phyloP scores from a whole-genome alignment of 257 asterid species.

The Primulina eburnea region DNA sequence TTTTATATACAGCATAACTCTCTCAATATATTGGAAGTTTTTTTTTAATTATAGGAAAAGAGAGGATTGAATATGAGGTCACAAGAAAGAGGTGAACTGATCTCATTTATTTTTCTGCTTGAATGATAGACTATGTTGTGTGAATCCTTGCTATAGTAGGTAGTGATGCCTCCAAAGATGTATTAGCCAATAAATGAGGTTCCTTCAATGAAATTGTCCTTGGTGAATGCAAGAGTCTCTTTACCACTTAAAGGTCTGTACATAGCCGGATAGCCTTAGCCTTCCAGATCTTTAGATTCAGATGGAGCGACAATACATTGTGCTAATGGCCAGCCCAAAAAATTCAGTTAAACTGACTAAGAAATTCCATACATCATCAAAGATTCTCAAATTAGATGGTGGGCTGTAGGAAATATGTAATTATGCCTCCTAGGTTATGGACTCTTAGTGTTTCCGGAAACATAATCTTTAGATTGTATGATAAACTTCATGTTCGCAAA shows the following conservation, averaged over 20 bases:
- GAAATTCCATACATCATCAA: no score
- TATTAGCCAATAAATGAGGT: background rate
- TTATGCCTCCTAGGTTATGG: background rate
- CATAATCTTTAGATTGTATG: background rate
- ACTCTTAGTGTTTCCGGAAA: background rate
- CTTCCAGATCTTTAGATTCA: background rate
- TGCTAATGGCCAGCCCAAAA: background rate
- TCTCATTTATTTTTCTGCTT: background rate
- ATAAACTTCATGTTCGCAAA: background rate
- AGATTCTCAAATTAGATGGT: background rate
- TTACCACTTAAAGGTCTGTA: background rate
- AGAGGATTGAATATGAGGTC: background rate
- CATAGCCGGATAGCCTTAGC: background rate
- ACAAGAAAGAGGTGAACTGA: background rate
- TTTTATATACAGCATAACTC: no score
- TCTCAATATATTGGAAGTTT: background rate
- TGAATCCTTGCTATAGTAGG: no score
- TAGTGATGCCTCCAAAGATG: background rate
- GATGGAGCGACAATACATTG: background rate
- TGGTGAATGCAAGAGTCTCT: background rate
- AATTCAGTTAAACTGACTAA: background rate
- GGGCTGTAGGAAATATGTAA: background rate
- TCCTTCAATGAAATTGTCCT: conserved; percentile 3
- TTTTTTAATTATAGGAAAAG: background rate
- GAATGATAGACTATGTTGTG: background rate